phyloP scores from a whole-genome alignment of 2,329 filamentous ascomycete genomes.

The Aspergillus felis region DNA sequence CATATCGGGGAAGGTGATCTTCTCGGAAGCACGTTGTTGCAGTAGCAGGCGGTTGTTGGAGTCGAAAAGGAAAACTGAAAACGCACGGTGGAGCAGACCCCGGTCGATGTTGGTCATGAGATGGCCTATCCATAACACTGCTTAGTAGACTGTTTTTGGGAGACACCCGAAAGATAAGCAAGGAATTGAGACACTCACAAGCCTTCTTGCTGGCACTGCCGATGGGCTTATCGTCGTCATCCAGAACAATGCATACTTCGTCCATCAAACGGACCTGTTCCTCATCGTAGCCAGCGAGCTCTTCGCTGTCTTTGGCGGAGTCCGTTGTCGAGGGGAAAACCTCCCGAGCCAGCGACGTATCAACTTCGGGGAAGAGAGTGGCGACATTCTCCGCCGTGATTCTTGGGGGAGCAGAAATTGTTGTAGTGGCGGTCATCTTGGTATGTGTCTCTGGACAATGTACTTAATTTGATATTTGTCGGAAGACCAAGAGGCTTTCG shows the following conservation, averaged over 20 bases:
- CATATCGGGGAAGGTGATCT: slow-evolving; percentile 98
- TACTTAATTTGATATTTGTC: background rate
- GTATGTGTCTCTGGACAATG: background rate
- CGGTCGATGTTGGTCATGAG: slow-evolving; percentile 98
- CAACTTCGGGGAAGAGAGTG: slow-evolving; percentile 80
- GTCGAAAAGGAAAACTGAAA: slow-evolving; percentile 97
- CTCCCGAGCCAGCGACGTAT: slow-evolving; percentile 55
- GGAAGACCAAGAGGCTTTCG: background rate
- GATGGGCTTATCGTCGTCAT: slow-evolving; percentile 87
- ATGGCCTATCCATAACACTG: slow-evolving; percentile 62
- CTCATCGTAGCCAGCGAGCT: slow-evolving; percentile 87
- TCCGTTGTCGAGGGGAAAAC: slow-evolving; percentile 41
- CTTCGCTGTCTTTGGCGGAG: slow-evolving; percentile 52
- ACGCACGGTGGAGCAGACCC: slow-evolving; percentile 92
- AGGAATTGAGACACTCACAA: slow-evolving; percentile 56
- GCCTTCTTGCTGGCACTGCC: slow-evolving; percentile 97
- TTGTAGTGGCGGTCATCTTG: slow-evolving; percentile 46
- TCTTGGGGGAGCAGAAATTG: slow-evolving; percentile 50
- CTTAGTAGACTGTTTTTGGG: background rate
- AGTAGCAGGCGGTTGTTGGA: slow-evolving; percentile 86
- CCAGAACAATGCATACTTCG: slow-evolving; percentile 94
- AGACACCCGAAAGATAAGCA: background rate
- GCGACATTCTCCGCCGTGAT: slow-evolving; percentile 86
- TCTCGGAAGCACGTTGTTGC: slow-evolving; percentile 91
- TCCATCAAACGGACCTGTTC: slow-evolving; percentile 99